Evolutionary conservation across 768 basidiomycete genomes (phyloP), one percentile per base, ranked within the genome.

Genomic region (Boletus bicolor): DNA sequence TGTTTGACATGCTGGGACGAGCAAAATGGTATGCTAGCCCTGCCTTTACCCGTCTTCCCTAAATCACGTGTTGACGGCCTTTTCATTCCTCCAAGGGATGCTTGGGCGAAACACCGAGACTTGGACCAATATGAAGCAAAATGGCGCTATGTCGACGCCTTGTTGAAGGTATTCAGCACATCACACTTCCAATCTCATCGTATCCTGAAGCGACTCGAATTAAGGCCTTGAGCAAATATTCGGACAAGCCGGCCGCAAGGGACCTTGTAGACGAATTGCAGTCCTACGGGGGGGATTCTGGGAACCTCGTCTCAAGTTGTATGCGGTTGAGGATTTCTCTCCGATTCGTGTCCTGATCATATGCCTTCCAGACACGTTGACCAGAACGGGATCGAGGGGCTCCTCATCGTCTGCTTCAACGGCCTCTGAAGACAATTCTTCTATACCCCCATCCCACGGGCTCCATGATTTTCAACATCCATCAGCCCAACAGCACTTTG

Each of bases 71-170:
- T 66, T 64, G 46, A 60, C 44, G 38, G 28, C 24, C 32, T 39
- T 24, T 37, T 54, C 26, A 17, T 39, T 19, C 51, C 21, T 21
- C 36, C 26, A 44, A 94, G 93, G 92, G 93, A 95, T 75, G 91
- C 91, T 43, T 98, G 95, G 95, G 87, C 89, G 45, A 96, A 94
- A 69, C 92, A 95, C 68, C 88, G 85, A 61, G 92, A 93, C 59
- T 68, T 94, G 39, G 83, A 87, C 58, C 68, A 81, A 24, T 80
- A 80, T 51, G 89, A 95, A 65, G 93, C 95, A 3, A 95, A 93
- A 73, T 86, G 86, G 81, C 71, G 87, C 17, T 98, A 98, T 73
- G 92, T 96, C 3, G 90, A 93, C 52, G 88, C 91, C 10, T 70
- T 98, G 43, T 71, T 95, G 39, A 91, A 90, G 79, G 94, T 89